Conservation (phyloP, 345 rosid species). For the Acer saccharum region DNA sequence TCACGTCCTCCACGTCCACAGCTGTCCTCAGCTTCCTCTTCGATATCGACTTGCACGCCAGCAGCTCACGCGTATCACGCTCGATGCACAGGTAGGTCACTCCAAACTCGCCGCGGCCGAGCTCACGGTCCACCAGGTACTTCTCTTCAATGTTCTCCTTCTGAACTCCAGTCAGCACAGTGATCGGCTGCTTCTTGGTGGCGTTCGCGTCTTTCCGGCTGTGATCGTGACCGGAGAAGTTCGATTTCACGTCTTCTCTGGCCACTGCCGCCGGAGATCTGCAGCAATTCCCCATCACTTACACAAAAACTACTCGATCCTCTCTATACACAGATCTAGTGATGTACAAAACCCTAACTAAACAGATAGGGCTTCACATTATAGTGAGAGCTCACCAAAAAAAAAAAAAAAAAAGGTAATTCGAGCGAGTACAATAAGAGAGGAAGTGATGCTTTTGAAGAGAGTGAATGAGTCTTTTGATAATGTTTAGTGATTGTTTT, state of each 20-base stretch:
- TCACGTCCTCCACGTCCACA: slow-evolving; percentile 92
- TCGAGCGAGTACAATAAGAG: slow-evolving; percentile 12
- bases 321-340: slow-evolving; percentile 29
- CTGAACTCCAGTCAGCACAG: slow-evolving; percentile 72
- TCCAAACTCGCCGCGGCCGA: slow-evolving; percentile 99
- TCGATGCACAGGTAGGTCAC: slow-evolving; percentile 96
- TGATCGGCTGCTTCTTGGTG: slow-evolving; percentile 68
- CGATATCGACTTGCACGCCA: slow-evolving; percentile 95
- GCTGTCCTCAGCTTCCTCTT: slow-evolving; percentile 95
- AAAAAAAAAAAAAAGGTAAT: neutral
- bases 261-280: slow-evolving; percentile 99
- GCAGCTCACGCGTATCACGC: slow-evolving; percentile 68
- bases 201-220: slow-evolving; percentile 53
- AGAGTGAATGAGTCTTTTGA: slow-evolving; percentile 30
- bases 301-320: neutral
- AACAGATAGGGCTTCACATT: slow-evolving; percentile 55
- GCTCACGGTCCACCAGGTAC: slow-evolving; percentile 90
- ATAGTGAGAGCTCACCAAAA: slow-evolving; percentile 18
- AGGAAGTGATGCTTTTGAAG: slow-evolving; percentile 24
- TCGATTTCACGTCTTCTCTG: slow-evolving; percentile 93
- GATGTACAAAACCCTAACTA: slow-evolving; percentile 23
- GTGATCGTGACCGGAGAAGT: slow-evolving; percentile 71
- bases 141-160: slow-evolving; percentile 91
- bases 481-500: neutral
- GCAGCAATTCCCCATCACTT: slow-evolving; percentile 93